Percentiles rank a stretch among this genome's conserved stretches.
Evolutionary conservation across 1,284 basidiomycete species (phyloP).

Genomic region (Xerocomus minutiporus): DNA sequence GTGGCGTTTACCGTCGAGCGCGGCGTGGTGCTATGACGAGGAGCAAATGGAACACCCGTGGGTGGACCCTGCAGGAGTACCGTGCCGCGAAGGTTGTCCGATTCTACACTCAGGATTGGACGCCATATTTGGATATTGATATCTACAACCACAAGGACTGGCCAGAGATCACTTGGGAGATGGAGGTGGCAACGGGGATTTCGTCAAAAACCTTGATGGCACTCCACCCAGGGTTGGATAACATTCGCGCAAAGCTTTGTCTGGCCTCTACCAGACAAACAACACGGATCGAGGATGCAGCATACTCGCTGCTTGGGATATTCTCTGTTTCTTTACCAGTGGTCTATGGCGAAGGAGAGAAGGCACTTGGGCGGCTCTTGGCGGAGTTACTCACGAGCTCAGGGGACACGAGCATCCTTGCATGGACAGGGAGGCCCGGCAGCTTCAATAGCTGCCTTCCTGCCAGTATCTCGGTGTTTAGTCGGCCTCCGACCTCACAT

Average conservation of each 20-base stretch:
- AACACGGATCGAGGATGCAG: neutral
- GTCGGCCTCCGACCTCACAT: neutral
- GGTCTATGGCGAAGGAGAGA: neutral
- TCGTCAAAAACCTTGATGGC: neutral
- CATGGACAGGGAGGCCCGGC: neutral
- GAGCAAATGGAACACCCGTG: neutral
- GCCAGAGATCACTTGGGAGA: neutral
- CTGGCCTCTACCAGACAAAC: neutral
- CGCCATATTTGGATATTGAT: neutral
- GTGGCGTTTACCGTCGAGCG: neutral
- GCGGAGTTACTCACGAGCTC: neutral
- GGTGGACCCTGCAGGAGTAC: neutral
- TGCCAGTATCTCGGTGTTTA: neutral
- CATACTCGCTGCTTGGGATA: neutral
- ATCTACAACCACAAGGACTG: neutral
- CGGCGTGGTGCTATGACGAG: neutral
- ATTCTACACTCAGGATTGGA: neutral
- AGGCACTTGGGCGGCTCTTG: neutral
- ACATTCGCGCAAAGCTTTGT: neutral
- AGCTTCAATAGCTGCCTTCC: neutral
- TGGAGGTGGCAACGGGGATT: neutral
- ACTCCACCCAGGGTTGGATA: neutral
- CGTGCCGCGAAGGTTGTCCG: neutral
- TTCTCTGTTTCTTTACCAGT: neutral
- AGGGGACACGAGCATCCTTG: neutral